Percentiles rank a stretch among this genome's conserved stretches.
phyloP scores from a whole-genome alignment of 345 rosid genomes.

The Clausena lansium region DNA sequence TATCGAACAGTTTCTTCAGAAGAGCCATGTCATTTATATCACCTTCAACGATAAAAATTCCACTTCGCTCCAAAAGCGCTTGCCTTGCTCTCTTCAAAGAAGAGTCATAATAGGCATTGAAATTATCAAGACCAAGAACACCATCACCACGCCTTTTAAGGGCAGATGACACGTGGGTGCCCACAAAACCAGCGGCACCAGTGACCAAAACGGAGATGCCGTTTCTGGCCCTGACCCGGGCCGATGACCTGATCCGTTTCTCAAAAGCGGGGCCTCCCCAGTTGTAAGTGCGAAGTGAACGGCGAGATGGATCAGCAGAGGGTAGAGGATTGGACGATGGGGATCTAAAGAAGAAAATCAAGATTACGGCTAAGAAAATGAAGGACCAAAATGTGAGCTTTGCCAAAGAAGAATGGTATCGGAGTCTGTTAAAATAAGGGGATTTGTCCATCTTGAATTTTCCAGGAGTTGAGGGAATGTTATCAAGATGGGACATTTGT shows the following conservation, averaged over 20 bases:
- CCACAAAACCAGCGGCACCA: conserved; percentile 93
- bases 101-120: conserved; percentile 90
- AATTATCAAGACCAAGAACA: conserved; percentile 79
- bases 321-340: conserved; percentile 53
- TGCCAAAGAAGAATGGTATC: conserved; percentile 74
- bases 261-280: conserved; percentile 90
- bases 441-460: conserved; percentile 97
- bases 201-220: conserved; percentile 84
- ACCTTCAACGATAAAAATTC: conserved; percentile 82
- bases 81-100: conserved; percentile 84
- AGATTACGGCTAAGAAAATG: conserved; percentile 68
- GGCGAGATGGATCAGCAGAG: conserved; percentile 84
- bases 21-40: conserved; percentile 79
- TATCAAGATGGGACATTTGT: conserved; percentile 78
- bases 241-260: conserved; percentile 61
- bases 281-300: conserved; percentile 63
- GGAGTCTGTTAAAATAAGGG: conserved; percentile 45
- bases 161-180: conserved; percentile 82
- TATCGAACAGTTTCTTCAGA: conserved; percentile 68
- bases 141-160: conserved; percentile 88
- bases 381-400: conserved; percentile 87
- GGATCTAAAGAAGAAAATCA: conserved; percentile 79
- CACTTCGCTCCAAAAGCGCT: conserved; percentile 69
- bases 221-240: conserved; percentile 57
- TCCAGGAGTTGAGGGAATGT: conserved; percentile 84